phyloP scores from a whole-genome alignment of 441 rosid species.

The Breynia disticha region DNA sequence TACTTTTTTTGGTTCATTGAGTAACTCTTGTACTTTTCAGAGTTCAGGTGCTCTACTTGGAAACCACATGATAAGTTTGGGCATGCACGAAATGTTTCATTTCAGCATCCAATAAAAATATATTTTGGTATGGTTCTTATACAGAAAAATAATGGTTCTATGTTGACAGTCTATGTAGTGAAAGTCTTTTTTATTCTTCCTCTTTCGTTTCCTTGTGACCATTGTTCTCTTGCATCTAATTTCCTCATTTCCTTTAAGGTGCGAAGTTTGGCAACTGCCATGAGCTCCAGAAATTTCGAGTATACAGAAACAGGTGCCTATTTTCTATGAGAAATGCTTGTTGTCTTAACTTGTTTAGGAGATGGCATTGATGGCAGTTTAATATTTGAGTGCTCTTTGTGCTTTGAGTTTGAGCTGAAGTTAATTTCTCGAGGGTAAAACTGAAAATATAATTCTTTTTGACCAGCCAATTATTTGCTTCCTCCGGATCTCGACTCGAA shows the following conservation, averaged over 20 bases:
- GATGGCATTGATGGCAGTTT: neutral
- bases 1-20: conserved; percentile 7
- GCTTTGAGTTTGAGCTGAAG: too few relatives aligned
- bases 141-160: conserved; percentile 5
- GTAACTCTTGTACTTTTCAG: conserved; percentile 33
- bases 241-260: conserved; percentile 37
- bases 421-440: too few relatives aligned
- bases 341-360: neutral
- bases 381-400: too few relatives aligned
- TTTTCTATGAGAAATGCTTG: neutral
- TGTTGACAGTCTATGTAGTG: conserved; percentile 6
- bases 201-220: neutral
- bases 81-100: conserved; percentile 63
- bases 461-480: too few relatives aligned
- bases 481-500: too few relatives aligned
- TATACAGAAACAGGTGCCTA: conserved; percentile 64
- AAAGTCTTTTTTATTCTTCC: neutral
- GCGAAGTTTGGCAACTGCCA: conserved; percentile 89
- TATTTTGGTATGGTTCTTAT: conserved; percentile 57
- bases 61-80: conserved; percentile 57
- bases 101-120: conserved; percentile 90
- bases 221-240: too few relatives aligned
- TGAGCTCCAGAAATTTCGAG: conserved; percentile 73
- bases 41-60: conserved; percentile 78
- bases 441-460: too few relatives aligned